A percentile compares a stretch with the other conserved stretches of the same genome.
Conservation (phyloP, 73 alveolate species). For the Tetrahymena elliotti region DNA sequence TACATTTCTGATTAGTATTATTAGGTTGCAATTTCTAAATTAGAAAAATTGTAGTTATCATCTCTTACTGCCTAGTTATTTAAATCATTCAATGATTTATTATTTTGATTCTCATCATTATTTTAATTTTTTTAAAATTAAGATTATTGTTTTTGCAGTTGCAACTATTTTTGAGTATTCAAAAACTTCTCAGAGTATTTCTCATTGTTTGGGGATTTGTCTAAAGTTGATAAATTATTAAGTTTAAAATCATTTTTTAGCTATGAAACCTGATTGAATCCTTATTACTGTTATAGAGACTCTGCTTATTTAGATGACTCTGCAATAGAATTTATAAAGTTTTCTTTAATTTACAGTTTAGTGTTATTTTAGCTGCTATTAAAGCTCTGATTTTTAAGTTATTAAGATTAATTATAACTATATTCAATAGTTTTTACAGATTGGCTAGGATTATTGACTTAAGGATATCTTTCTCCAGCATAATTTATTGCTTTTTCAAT, state of each 20-base stretch:
- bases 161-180: not conserved
- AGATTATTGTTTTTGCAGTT: not conserved
- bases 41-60: not conserved
- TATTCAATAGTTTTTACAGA: not conserved
- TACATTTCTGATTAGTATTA: not conserved
- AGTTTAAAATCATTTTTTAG: not conserved
- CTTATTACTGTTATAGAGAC: not conserved
- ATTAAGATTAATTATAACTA: not conserved
- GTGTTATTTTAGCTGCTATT: not conserved
- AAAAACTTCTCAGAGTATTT: not conserved
- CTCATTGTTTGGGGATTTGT: not conserved
- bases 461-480: not conserved
- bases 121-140: not conserved
- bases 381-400: not conserved
- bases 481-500: not conserved
- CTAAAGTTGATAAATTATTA: no score
- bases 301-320: not conserved
- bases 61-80: not conserved
- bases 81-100: not conserved
- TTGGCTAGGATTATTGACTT: not conserved
- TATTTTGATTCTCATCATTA: not conserved
- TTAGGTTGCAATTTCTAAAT: not conserved
- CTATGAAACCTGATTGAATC: not conserved
- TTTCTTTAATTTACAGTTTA: not conserved
- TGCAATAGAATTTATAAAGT: not conserved